Percentiles rank a stretch among this genome's conserved stretches.
phyloP scores from a whole-genome alignment of 176 grass and related monocot genomes.

The Dactylis glomerata region DNA sequence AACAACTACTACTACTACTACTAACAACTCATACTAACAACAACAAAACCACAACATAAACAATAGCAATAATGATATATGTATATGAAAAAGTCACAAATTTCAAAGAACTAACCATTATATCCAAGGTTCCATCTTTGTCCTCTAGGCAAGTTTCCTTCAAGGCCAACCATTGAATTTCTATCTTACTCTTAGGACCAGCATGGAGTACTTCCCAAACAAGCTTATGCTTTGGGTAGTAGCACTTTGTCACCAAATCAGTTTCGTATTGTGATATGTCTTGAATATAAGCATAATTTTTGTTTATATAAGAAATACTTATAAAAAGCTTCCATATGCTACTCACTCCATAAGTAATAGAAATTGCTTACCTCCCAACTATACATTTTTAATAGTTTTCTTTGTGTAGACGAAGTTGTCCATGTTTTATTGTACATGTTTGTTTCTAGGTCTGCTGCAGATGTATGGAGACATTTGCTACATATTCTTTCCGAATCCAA shows the following conservation, averaged over 20 bases:
- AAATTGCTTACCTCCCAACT: slow-evolving; percentile 73
- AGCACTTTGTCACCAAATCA: slow-evolving; percentile 84
- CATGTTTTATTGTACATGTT: slow-evolving; percentile 23
- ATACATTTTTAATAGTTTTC: slow-evolving; percentile 35
- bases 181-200: slow-evolving; percentile 82
- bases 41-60: too few relatives aligned
- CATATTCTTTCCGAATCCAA: slow-evolving; percentile 25
- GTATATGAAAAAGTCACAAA: not conserved
- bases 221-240: slow-evolving; percentile 80
- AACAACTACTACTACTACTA: too few relatives aligned
- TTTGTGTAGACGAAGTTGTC: slow-evolving; percentile 30
- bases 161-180: slow-evolving; percentile 69
- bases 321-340: not conserved
- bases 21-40: too few relatives aligned
- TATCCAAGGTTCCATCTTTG: slow-evolving; percentile 54
- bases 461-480: slow-evolving; percentile 32
- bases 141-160: slow-evolving; percentile 55
- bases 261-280: slow-evolving; percentile 60
- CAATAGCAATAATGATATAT: slow-evolving; percentile 1
- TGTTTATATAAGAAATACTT: not conserved
- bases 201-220: slow-evolving; percentile 77
- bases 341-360: not conserved
- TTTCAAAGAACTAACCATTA: slow-evolving; percentile 42
- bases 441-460: slow-evolving; percentile 24
- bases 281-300: slow-evolving; percentile 23